Conservation (phyloP, 2,329 filamentous ascomycete species). For the Botrytis cinerea region DNA sequence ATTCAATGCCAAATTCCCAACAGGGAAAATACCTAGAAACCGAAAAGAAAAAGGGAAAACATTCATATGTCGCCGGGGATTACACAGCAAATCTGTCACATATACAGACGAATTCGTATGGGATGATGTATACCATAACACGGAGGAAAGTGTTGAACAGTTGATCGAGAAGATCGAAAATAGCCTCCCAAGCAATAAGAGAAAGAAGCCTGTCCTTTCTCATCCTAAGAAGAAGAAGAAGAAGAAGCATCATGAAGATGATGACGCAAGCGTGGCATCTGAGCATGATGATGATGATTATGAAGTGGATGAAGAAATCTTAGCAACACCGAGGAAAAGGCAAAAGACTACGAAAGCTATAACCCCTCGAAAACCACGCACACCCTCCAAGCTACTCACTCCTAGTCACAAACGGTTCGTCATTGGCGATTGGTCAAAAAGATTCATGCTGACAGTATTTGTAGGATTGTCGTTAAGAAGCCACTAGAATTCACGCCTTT, state of each 20-base stretch:
- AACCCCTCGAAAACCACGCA: constrained; percentile 43
- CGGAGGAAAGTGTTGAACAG: constrained; percentile 34
- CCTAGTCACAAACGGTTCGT: constrained; percentile 63
- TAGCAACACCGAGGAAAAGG: constrained; percentile 57
- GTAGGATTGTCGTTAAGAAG: constrained; percentile 73
- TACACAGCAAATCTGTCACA: constrained; percentile 82
- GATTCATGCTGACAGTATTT: constrained; percentile 17
- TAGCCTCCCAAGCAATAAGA: constrained; percentile 70
- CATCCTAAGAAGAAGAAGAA: not conserved
- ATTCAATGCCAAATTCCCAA: constrained; percentile 71
- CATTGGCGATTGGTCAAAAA: no score
- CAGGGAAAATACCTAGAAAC: constrained; percentile 70
- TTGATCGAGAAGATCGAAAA: constrained; percentile 56
- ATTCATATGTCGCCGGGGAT: constrained; percentile 87
- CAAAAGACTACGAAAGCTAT: constrained; percentile 50
- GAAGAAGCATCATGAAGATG: constrained; percentile 34
- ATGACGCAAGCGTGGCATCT: constrained; percentile 27
- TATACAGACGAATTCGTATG: constrained; percentile 93
- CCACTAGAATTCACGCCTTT: constrained; percentile 93
- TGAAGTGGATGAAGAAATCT: constrained; percentile 21
- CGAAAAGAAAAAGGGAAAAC: constrained; percentile 79
- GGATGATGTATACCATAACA: constrained; percentile 73
- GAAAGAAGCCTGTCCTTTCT: constrained; percentile 40
- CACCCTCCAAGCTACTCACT: constrained; percentile 51
- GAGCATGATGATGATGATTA: constrained; percentile 36